Evolutionary conservation across 768 basidiomycete species (phyloP).

Genomic region (Tremella yokohamensis): DNA sequence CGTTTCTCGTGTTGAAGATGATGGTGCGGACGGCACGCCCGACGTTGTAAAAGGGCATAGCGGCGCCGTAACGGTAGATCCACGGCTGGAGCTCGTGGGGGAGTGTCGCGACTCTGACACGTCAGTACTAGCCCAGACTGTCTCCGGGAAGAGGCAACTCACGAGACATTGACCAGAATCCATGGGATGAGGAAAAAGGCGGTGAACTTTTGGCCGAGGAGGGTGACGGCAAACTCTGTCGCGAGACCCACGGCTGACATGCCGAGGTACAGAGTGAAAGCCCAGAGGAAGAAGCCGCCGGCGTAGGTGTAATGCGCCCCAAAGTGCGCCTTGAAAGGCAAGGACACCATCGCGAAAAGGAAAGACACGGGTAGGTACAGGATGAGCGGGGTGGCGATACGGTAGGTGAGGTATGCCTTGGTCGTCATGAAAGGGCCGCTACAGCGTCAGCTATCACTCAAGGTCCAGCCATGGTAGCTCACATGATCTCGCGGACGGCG

Average conservation of each 20-base stretch:
- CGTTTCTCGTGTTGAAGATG: constrained; percentile 50
- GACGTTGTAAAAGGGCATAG: constrained; percentile 49
- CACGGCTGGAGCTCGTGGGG: constrained; percentile 50
- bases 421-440: constrained; percentile 53
- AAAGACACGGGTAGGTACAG: constrained; percentile 53
- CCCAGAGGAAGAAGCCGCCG: constrained; percentile 53
- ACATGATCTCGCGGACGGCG: constrained; percentile 48
- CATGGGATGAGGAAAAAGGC: constrained; percentile 49
- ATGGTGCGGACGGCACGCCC: constrained; percentile 44
- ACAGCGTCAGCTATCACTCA: not conserved
- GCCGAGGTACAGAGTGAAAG: constrained; percentile 47
- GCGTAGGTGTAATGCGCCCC: constrained; percentile 51
- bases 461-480: constrained; percentile 3
- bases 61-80: constrained; percentile 48
- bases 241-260: constrained; percentile 50
- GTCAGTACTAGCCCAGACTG: not conserved
- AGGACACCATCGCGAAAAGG: constrained; percentile 54
- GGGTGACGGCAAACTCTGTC: constrained; percentile 51
- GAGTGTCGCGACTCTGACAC: constrained; percentile 32
- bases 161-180: constrained; percentile 46
- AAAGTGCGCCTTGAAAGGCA: constrained; percentile 56
- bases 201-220: constrained; percentile 51
- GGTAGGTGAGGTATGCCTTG: constrained; percentile 49
- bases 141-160: constrained; percentile 5
- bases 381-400: constrained; percentile 51